phyloP scores from a whole-genome alignment of 2,329 filamentous ascomycete genomes.

The Nemania diffusa region DNA sequence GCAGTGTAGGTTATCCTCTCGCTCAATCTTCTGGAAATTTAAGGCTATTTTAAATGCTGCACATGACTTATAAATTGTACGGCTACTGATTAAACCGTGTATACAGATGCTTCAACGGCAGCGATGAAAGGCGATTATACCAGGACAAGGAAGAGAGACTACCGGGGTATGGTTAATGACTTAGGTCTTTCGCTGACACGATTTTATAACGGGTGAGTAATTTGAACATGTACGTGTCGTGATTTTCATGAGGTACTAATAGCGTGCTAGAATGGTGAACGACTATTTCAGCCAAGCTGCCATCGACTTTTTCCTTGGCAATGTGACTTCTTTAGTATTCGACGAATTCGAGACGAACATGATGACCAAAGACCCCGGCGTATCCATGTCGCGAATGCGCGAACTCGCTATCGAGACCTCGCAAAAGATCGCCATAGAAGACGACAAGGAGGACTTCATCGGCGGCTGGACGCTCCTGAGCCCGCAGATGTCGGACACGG shows the following conservation, averaged over 20 bases:
- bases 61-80: background rate
- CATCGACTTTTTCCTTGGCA: conserved; percentile 93
- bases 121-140: conserved; percentile 98
- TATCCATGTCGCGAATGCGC: conserved; percentile 85
- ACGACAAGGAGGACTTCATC: conserved; percentile 84
- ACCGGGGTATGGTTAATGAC: conserved; percentile 90
- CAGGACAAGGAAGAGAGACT: conserved; percentile 87
- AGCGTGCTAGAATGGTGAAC: conserved; percentile 81
- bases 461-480: conserved; percentile 90
- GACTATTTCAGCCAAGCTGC: conserved; percentile 97
- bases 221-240: background rate
- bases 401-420: conserved; percentile 91
- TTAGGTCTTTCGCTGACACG: conserved; percentile 87
- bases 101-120: conserved; percentile 81
- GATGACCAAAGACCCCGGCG: conserved; percentile 90
- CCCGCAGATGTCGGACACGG: conserved; percentile 75
- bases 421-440: conserved; percentile 84
- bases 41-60: background rate
- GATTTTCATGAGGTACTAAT: conserved; percentile 20
- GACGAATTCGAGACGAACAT: conserved; percentile 94
- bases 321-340: conserved; percentile 85
- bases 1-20: conserved; percentile 64
- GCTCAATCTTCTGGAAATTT: background rate
- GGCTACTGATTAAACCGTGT: conserved; percentile 14
- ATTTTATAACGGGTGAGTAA: conserved; percentile 71